Evolutionary conservation across 1,139 yeast genomes (phyloP), one percentile per base, ranked within the genome.

Genomic region (Candida labiduridarum): DNA sequence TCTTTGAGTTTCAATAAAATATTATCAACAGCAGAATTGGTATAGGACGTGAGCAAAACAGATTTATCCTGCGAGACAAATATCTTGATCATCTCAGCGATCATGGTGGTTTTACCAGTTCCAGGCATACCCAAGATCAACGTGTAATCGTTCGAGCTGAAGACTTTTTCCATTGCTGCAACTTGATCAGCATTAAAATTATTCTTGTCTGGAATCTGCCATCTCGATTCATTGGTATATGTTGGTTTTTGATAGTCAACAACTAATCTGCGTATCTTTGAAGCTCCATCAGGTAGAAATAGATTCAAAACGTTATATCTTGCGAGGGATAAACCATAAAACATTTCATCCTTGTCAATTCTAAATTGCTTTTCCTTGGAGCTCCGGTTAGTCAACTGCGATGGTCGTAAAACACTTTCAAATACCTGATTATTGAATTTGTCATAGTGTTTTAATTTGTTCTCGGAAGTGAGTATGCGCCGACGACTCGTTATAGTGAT

Each of bases 111-210:
- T 63, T 95, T 94, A 14, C 99, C 99, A 0, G 99, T 94, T 1
- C 99, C 99, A 0, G 99, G 99, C 99, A 95, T 94, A 1, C 99
- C 99, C 51, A 92, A 70, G 33, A 94, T 81, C 56, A 94, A 73
- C 2, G 94, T 76, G 63, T 89, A 94, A 63, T 92, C 96, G 46
- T 85, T 68, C 0, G 96, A 79, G 16, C 77, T 65, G 48, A 90
- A 64, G 0, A 84, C 90, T 56, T 77, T 80, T 11, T 82, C 78
- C 42, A 94, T 76, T 0, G 98, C 98, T 1, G 55, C 59, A 4
- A 71, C 55, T 62, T 94, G 99, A 59, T 90, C 96, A 0, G 65
- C 61, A 59, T 94, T 94, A 58, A 50, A 48, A 14, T 45, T 22
- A 12, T 40, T 40, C 2, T 38, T 18, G 9, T 42, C 18, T 14